Percentiles rank a stretch among this genome's conserved stretches.
phyloP scores from a whole-genome alignment of 306 rosid genomes.

The Inga leiocalycina region DNA sequence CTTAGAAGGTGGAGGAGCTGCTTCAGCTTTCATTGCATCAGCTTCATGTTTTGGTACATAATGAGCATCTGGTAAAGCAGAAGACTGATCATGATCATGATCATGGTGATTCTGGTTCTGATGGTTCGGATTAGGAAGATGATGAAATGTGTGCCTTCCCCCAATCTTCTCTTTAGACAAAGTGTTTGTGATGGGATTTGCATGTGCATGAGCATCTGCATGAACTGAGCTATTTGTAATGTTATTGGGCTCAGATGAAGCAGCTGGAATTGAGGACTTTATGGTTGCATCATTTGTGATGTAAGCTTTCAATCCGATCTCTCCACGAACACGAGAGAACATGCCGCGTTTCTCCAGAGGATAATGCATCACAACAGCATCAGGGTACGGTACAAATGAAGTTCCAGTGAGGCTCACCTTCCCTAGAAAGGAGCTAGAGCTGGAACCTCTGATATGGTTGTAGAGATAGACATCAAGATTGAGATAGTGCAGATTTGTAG shows the following conservation, averaged over 20 bases:
- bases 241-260: constrained; percentile 42
- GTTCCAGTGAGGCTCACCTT: constrained; percentile 70
- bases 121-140: constrained; percentile 63
- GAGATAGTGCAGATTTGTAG: constrained; percentile 69
- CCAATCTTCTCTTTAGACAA: constrained; percentile 35
- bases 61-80: constrained; percentile 46
- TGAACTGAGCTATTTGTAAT: constrained; percentile 23
- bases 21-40: constrained; percentile 61
- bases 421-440: constrained; percentile 72
- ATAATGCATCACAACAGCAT: constrained; percentile 84
- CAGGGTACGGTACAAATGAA: constrained; percentile 77
- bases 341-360: constrained; percentile 76
- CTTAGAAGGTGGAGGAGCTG: constrained; percentile 53
- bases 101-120: constrained; percentile 38
- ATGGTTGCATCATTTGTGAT: constrained; percentile 60
- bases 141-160: constrained; percentile 67
- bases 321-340: constrained; percentile 83
- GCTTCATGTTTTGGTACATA: constrained; percentile 55
- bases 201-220: constrained; percentile 35
- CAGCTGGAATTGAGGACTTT: constrained; percentile 54
- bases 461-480: constrained; percentile 69
- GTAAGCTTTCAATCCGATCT: constrained; percentile 75
- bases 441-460: constrained; percentile 52
- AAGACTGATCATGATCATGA: constrained; percentile 30
- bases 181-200: constrained; percentile 30